Conservation (phyloP, 139 green algal species). For the Penium margaritaceum region DNA sequence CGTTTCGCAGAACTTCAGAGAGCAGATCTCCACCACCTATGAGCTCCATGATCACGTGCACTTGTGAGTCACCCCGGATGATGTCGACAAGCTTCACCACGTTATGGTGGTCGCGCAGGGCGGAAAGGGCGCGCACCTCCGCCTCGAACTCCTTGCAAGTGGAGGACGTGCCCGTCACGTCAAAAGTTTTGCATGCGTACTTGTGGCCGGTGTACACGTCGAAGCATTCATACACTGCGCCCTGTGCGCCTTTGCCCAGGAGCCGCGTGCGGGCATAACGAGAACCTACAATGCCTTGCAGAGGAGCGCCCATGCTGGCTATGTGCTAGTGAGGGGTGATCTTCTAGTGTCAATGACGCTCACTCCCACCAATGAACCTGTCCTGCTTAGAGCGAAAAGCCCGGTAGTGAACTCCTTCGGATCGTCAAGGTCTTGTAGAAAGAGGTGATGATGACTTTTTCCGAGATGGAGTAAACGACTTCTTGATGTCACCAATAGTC, state of each 20-base stretch:
- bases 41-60: conserved; percentile 1
- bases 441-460: no score
- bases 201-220: not conserved
- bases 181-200: not conserved
- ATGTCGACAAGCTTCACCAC: not conserved
- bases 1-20: not conserved
- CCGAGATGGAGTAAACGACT: no score
- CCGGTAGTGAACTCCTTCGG: no score
- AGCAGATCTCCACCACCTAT: not conserved
- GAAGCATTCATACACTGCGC: not conserved
- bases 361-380: no score
- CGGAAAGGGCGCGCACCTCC: not conserved
- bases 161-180: not conserved
- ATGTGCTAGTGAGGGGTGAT: no score
- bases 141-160: not conserved
- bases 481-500: no score
- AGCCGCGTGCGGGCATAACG: not conserved
- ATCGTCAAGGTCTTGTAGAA: no score
- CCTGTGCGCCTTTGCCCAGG: not conserved
- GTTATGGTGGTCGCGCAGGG: not conserved
- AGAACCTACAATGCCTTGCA: no score
- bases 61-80: not conserved
- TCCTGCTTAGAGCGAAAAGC: no score
- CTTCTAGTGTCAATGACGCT: no score
- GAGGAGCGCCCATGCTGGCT: no score